Conservation (phyloP, 2,329 filamentous ascomycete species). For the Fusarium verticillioides region DNA sequence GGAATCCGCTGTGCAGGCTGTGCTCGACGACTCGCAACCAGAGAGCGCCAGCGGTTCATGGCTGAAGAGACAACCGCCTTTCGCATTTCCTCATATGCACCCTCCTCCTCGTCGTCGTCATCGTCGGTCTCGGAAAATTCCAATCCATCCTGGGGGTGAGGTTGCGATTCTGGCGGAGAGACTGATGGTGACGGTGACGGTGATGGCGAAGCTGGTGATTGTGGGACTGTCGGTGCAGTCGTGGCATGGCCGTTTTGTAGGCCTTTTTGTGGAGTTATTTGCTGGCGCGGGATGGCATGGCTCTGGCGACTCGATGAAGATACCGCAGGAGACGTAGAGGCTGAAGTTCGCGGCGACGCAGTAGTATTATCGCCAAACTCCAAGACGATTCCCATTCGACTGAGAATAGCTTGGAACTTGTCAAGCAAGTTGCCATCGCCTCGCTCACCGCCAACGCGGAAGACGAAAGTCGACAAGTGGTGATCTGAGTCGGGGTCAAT, state of each 20-base stretch:
- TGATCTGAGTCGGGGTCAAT: slow-evolving; percentile 79
- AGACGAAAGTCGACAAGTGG: slow-evolving; percentile 80
- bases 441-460: slow-evolving; percentile 77
- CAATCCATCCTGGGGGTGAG: slow-evolving; percentile 7
- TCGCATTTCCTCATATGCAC: slow-evolving; percentile 27
- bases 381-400: slow-evolving; percentile 76
- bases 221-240: slow-evolving; percentile 2
- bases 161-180: background rate
- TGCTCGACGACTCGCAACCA: slow-evolving; percentile 30
- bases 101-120: slow-evolving; percentile 28
- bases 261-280: background rate
- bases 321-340: slow-evolving; percentile 38
- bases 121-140: slow-evolving; percentile 15
- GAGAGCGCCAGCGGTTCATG: slow-evolving; percentile 41
- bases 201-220: slow-evolving; percentile 3
- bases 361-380: slow-evolving; percentile 62
- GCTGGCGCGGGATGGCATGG: slow-evolving; percentile 1
- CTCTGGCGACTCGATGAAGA: slow-evolving; percentile 36
- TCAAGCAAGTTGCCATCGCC: slow-evolving; percentile 69
- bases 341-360: slow-evolving; percentile 40
- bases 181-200: slow-evolving; percentile 2
- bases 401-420: slow-evolving; percentile 76
- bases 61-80: slow-evolving; percentile 38
- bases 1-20: slow-evolving; percentile 18
- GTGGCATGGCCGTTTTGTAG: slow-evolving; percentile 17